A percentile compares a stretch with the other conserved stretches of the same genome.
phyloP scores from a whole-genome alignment of 2,329 filamentous ascomycete species.

The Lizonia empirigonia region DNA sequence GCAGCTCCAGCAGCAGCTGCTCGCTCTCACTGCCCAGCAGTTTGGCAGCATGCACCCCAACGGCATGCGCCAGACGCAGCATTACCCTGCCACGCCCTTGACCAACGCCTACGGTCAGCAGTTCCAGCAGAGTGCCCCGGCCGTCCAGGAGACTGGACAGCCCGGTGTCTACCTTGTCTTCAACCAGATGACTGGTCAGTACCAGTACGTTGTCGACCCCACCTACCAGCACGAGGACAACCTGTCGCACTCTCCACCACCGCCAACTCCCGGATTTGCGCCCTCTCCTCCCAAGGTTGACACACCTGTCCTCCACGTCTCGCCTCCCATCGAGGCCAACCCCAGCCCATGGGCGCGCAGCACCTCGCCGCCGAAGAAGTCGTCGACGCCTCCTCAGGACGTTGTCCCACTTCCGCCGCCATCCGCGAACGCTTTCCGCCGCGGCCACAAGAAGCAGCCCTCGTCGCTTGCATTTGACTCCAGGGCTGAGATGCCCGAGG shows the following conservation, averaged over 20 bases:
- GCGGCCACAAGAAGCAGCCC: constrained; percentile 84
- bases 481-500: constrained; percentile 63
- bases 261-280: constrained; percentile 49
- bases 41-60: constrained; percentile 68
- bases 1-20: constrained; percentile 89
- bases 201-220: constrained; percentile 78
- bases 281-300: constrained; percentile 47
- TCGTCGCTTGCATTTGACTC: constrained; percentile 69
- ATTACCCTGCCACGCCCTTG: constrained; percentile 59
- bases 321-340: constrained; percentile 70
- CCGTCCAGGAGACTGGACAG: constrained; percentile 69
- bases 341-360: constrained; percentile 64
- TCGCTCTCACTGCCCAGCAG: constrained; percentile 69
- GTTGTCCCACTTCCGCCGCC: constrained; percentile 79
- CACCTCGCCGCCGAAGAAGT: constrained; percentile 66
- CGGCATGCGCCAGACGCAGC: constrained; percentile 52
- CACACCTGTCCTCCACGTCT: constrained; percentile 73
- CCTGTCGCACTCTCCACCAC: constrained; percentile 56
- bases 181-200: constrained; percentile 85
- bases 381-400: constrained; percentile 71
- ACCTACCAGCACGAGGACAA: constrained; percentile 56
- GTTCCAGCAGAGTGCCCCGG: constrained; percentile 67
- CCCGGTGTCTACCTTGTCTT: constrained; percentile 82
- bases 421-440: constrained; percentile 89
- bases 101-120: constrained; percentile 69